Conservation (phyloP, 306 rosid species). For the Vigna unguiculata region DNA sequence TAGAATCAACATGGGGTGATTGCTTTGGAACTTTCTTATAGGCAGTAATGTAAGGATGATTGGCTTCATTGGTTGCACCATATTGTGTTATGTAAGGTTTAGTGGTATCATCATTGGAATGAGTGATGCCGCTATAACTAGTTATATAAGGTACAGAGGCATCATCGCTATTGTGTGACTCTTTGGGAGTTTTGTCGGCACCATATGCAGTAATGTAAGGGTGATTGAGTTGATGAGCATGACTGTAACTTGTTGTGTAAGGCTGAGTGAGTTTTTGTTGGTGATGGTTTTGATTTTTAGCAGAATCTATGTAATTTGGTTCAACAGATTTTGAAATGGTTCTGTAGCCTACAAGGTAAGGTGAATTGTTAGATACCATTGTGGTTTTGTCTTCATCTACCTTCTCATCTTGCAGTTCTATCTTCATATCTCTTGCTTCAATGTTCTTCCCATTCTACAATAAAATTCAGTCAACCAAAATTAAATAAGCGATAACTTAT, state of each 20-base stretch:
- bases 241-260: background rate
- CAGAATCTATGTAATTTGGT: background rate
- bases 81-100: too few species aligned
- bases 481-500: background rate
- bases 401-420: background rate
- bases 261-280: background rate
- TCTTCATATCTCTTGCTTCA: slow-evolving; percentile 30
- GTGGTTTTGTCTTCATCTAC: background rate
- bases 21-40: too few species aligned
- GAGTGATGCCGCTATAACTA: too few species aligned
- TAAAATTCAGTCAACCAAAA: background rate
- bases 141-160: too few species aligned
- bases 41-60: too few species aligned
- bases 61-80: too few species aligned
- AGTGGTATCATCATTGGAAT: too few species aligned
- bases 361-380: background rate
- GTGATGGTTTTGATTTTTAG: background rate
- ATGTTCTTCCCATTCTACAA: slow-evolving; percentile 20
- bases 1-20: too few species aligned
- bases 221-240: too few species aligned
- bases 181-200: too few species aligned
- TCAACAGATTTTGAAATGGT: background rate
- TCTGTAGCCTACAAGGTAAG: background rate
- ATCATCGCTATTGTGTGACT: too few species aligned
- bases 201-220: too few species aligned